Base-by-base conservation (phyloP, 2,329 filamentous ascomycete genomes). In the Phaeophleospora eucalypticola region DNA sequence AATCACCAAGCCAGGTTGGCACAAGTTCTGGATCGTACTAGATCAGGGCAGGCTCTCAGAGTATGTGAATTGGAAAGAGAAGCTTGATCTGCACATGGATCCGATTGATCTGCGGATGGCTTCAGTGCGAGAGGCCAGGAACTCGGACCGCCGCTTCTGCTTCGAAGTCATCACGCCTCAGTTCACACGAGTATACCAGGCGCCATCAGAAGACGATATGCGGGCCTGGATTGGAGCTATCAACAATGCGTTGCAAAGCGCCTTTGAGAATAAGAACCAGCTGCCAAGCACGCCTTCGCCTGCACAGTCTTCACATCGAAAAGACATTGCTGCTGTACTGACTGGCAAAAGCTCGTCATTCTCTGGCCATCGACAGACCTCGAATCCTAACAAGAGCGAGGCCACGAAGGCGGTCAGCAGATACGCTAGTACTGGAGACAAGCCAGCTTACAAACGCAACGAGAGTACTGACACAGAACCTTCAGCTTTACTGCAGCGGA, bases 1-100 rank as follows among this genome's bases (percentile, higher is more conserved):
- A 15, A 75, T 98, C 58, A 97, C 96, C 64, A 96, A 97, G 66
- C 89, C 95, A 68, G 90, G 89, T 41, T 98, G 93, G 93, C 93
- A 98, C 68, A 98, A 98, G 87, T 98, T 97, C 70, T 98, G 93
- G 93, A 94, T 98, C 54, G 93, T 98, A 2, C 77, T 98, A 36
- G 94, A 97, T 65, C 90, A 95, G 68, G 93, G 93, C 18, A 95
- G 93, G 65, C 77, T 98, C 14, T 96, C 91, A 1, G 93, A 98
- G 65, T 98, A 98, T 69, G 95, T 90, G 65, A 97, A 98, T 67
- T 98, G 93, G 93, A 98, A 98, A 70, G 89, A 98, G 66, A 91
- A 83, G 66, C 79, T 98, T 18, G 93, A 98, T 68, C 75, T 97
- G 19, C 94, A 98, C 66, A 97, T 95, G 82, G 93, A 97, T 2